Conservation (phyloP, 163 green algal genomes). For the Chlamydomonas reinhardtii region DNA sequence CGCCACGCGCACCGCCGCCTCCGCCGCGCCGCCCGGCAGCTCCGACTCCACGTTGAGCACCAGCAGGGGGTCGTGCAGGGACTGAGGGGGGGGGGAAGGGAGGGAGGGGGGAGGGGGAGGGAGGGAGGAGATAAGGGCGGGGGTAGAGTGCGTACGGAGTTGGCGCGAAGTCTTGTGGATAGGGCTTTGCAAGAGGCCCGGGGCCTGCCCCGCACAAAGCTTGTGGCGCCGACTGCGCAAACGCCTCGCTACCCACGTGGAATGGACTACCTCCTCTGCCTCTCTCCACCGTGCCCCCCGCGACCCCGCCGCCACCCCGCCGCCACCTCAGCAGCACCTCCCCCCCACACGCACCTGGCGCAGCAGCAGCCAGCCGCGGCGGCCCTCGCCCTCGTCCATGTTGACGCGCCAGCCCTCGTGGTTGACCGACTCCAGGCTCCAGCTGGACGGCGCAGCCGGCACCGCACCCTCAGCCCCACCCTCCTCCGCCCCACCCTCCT, state of each 20-base stretch:
- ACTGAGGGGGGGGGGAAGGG: conserved; percentile 26
- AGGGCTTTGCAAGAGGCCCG: too few relatives aligned
- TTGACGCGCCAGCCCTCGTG: conserved; percentile 90
- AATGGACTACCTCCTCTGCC: too few relatives aligned
- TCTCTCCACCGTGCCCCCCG: too few relatives aligned
- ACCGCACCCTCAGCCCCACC: too few relatives aligned
- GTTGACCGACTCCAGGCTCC: conserved; percentile 84
- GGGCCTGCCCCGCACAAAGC: too few relatives aligned
- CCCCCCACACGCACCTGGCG: conserved; percentile 56
- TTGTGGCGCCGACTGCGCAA: too few relatives aligned
- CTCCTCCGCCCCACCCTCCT: too few relatives aligned
- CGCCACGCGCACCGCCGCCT: conserved; percentile 14
- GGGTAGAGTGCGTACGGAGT: background rate
- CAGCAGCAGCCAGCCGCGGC: conserved; percentile 90
- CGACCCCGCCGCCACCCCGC: too few relatives aligned
- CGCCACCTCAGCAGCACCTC: background rate
- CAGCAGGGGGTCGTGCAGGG: conserved; percentile 94
- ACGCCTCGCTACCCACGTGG: too few relatives aligned
- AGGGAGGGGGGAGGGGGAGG: background rate
- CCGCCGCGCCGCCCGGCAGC: conserved; percentile 63
- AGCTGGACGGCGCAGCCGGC: conserved; percentile 32
- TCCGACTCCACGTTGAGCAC: conserved; percentile 86
- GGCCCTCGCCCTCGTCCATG: conserved; percentile 82
- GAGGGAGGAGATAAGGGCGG: background rate
- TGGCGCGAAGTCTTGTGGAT: too few relatives aligned